Percentiles rank a stretch among this genome's conserved stretches.
Conservation (phyloP, 148 eudicot species). For the Spergularia bocconei region DNA sequence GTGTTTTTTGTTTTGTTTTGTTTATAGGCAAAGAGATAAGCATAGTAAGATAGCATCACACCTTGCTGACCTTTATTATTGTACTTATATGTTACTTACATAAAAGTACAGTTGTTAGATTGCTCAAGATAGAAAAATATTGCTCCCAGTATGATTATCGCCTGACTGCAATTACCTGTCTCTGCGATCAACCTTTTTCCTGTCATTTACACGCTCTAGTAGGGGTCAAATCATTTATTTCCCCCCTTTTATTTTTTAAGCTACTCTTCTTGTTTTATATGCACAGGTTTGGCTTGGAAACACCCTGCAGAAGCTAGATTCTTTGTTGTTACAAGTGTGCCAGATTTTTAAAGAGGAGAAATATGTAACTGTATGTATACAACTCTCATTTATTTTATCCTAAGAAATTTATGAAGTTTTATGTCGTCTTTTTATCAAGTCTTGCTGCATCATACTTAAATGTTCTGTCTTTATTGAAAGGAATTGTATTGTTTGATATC, state of each 20-base stretch:
- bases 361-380: slow-evolving; percentile 63
- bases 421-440: slow-evolving; percentile 12
- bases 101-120: neutral
- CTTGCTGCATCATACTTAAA: slow-evolving; percentile 4
- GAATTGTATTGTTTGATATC: neutral
- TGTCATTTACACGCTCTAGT: neutral
- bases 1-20: neutral
- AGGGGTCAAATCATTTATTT: neutral
- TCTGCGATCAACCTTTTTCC: neutral
- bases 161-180: slow-evolving; percentile 1
- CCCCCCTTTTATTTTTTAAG: neutral
- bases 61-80: neutral
- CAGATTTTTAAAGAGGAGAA: slow-evolving; percentile 76
- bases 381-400: neutral
- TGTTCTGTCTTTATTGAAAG: neutral
- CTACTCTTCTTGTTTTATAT: slow-evolving; percentile 2
- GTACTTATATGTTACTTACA: neutral
- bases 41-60: neutral
- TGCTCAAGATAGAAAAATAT: neutral
- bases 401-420: slow-evolving; percentile 7
- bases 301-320: slow-evolving; percentile 92
- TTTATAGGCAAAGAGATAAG: neutral
- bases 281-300: slow-evolving; percentile 87
- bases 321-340: slow-evolving; percentile 81
- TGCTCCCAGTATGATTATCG: neutral